These are phyloP conservation scores for Populus hybrid DNA, from an alignment of 441 rosid genomes.

Conservation along the genomic window DNA sequence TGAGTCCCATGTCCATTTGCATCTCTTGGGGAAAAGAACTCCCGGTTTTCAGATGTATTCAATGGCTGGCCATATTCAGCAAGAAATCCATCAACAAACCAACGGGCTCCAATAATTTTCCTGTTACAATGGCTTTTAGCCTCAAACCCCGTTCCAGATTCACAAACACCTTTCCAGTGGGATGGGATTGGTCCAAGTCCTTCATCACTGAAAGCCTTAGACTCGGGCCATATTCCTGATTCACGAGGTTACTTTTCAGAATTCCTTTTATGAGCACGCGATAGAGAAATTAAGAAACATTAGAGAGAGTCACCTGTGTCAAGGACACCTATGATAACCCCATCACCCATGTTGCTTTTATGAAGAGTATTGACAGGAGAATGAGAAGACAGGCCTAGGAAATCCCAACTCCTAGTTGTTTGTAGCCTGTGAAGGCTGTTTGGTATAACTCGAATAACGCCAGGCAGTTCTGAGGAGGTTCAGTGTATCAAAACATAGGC, in stretches of 20 bases:
- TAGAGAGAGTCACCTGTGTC: slow-evolving; percentile 30
- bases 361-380: slow-evolving; percentile 34
- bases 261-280: background rate
- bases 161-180: slow-evolving; percentile 59
- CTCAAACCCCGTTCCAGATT: slow-evolving; percentile 42
- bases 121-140: slow-evolving; percentile 32
- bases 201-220: slow-evolving; percentile 48
- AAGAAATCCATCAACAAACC: slow-evolving; percentile 46
- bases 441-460: slow-evolving; percentile 50
- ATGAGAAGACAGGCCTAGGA: slow-evolving; percentile 49
- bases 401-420: slow-evolving; percentile 68
- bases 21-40: slow-evolving; percentile 55
- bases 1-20: slow-evolving; percentile 69
- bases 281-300: background rate
- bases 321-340: slow-evolving; percentile 52
- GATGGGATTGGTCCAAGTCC: slow-evolving; percentile 50
- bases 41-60: slow-evolving; percentile 34
- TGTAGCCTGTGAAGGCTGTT: slow-evolving; percentile 47
- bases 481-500: background rate
- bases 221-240: slow-evolving; percentile 66
- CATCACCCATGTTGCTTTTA: slow-evolving; percentile 56
- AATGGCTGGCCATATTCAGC: slow-evolving; percentile 36
- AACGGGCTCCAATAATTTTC: slow-evolving; percentile 62
- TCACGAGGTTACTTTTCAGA: background rate
- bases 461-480: slow-evolving; percentile 38